Conservation (phyloP, 2,329 filamentous ascomycete species). For the Erysiphe pulchra region DNA sequence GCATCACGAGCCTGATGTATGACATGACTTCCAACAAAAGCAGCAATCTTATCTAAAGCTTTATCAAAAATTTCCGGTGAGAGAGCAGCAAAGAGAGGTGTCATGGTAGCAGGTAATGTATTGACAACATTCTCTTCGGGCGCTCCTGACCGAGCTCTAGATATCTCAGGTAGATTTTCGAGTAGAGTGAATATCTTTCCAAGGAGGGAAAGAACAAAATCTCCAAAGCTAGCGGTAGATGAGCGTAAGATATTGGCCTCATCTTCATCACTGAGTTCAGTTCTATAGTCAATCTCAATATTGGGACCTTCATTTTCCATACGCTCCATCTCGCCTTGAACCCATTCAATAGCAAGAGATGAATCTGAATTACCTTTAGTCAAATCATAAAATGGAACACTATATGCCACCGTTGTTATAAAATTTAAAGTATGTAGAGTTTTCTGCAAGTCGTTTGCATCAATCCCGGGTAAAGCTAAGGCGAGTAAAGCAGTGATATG, state of each 20-base stretch:
- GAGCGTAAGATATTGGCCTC: conserved; percentile 76
- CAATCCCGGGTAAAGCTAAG: conserved; percentile 77
- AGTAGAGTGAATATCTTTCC: conserved; percentile 87
- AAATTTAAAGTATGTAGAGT: conserved; percentile 85
- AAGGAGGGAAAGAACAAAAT: conserved; percentile 74
- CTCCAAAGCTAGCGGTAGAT: conserved; percentile 77
- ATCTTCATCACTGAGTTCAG: conserved; percentile 59
- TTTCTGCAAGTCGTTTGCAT: conserved; percentile 93
- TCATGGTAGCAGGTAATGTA: conserved; percentile 72
- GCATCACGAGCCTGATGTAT: conserved; percentile 92
- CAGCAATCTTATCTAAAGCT: conserved; percentile 70
- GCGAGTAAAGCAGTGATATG: conserved; percentile 89
- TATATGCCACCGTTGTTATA: conserved; percentile 87
- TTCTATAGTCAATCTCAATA: conserved; percentile 62
- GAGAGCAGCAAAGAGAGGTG: conserved; percentile 68
- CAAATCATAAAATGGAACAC: conserved; percentile 73
- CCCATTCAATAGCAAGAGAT: conserved; percentile 69
- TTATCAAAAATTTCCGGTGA: conserved; percentile 87
- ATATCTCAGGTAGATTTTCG: conserved; percentile 82
- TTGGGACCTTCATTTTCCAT: conserved; percentile 75
- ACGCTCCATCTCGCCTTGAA: conserved; percentile 77
- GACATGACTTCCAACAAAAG: conserved; percentile 80
- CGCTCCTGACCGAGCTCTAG: conserved; percentile 65
- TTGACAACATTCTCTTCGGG: conserved; percentile 96
- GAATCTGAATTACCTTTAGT: conserved; percentile 42